Evolutionary conservation across 768 basidiomycete species (phyloP).

Genomic region (Naganishia antarctica): DNA sequence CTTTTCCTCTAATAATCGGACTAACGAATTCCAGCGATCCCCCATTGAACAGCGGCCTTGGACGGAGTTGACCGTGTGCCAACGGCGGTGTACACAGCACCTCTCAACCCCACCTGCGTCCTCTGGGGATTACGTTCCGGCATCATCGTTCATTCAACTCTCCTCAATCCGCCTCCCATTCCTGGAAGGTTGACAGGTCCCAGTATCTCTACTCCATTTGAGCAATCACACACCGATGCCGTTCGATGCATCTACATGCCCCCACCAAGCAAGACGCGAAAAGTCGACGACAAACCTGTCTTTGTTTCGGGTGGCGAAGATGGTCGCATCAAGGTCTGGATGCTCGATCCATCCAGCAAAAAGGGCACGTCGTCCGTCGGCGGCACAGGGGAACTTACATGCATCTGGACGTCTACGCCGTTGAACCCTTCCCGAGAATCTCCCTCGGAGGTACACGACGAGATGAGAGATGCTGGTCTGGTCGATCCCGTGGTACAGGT

Average conservation of each 20-base stretch:
- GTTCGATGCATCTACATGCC: slow-evolving; percentile 37
- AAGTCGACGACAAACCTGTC: not conserved
- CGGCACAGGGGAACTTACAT: slow-evolving; percentile 6
- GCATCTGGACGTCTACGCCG: slow-evolving; percentile 16
- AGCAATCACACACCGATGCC: slow-evolving; percentile 34
- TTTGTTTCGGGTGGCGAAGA: slow-evolving; percentile 42
- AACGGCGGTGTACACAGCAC: slow-evolving; percentile 31
- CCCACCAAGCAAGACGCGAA: not conserved
- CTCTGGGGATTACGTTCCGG: slow-evolving; percentile 42
- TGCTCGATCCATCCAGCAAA: slow-evolving; percentile 22
- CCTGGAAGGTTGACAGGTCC: slow-evolving; percentile 36
- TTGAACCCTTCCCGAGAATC: slow-evolving; percentile 22
- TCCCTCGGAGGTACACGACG: slow-evolving; percentile 24
- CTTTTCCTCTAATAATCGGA: not conserved
- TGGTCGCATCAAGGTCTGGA: slow-evolving; percentile 43
- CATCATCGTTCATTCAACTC: slow-evolving; percentile 36
- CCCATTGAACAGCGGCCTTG: not conserved
- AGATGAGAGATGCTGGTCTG: slow-evolving; percentile 10
- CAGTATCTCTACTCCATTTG: slow-evolving; percentile 29
- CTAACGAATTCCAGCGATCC: not conserved
- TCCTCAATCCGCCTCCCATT: slow-evolving; percentile 33
- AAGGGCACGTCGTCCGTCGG: slow-evolving; percentile 5
- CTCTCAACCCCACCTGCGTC: slow-evolving; percentile 30
- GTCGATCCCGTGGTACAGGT: slow-evolving; percentile 35
- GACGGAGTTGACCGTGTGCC: slow-evolving; percentile 28